A percentile compares a stretch with the other conserved stretches of the same genome.
These are phyloP conservation scores for Exophiala sideris DNA, from an alignment of 2,329 filamentous ascomycete genomes.

Conservation along the genomic window DNA sequence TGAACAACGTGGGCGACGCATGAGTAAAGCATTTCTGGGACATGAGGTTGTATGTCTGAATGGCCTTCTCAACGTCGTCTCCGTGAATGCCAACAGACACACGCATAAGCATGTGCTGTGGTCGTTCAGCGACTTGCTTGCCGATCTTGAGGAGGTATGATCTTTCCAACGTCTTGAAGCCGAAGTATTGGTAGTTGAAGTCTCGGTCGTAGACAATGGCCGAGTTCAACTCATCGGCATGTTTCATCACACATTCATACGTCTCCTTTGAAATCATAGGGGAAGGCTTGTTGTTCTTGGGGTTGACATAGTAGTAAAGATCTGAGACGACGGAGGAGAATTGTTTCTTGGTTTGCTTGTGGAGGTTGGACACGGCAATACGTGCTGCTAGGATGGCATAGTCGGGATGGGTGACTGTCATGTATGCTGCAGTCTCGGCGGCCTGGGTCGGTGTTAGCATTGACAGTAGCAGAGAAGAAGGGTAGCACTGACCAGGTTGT, in stretches of 20 bases:
- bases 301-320: slow-evolving; percentile 93
- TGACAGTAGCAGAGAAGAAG: slow-evolving; percentile 11
- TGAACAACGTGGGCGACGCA: slow-evolving; percentile 96
- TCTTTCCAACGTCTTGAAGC: slow-evolving; percentile 97
- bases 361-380: slow-evolving; percentile 97
- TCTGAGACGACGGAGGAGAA: slow-evolving; percentile 95
- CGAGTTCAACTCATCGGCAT: slow-evolving; percentile 95
- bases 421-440: slow-evolving; percentile 97
- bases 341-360: slow-evolving; percentile 99
- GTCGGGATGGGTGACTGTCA: slow-evolving; percentile 98
- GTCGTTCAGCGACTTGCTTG: slow-evolving; percentile 93
- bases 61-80: slow-evolving; percentile 86
- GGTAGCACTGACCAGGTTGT: slow-evolving; percentile 74
- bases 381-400: slow-evolving; percentile 97
- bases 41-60: slow-evolving; percentile 99
- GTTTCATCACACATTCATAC: slow-evolving; percentile 90
- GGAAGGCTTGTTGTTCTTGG: slow-evolving; percentile 75
- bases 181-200: slow-evolving; percentile 99
- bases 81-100: slow-evolving; percentile 96
- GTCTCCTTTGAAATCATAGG: slow-evolving; percentile 94
- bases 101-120: slow-evolving; percentile 99
- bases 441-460: slow-evolving; percentile 57
- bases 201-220: slow-evolving; percentile 99
- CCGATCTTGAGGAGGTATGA: slow-evolving; percentile 95
- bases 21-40: slow-evolving; percentile 98